Conservation (phyloP, 805 yeast genomes). For the Starmerella ratchasimensis region DNA sequence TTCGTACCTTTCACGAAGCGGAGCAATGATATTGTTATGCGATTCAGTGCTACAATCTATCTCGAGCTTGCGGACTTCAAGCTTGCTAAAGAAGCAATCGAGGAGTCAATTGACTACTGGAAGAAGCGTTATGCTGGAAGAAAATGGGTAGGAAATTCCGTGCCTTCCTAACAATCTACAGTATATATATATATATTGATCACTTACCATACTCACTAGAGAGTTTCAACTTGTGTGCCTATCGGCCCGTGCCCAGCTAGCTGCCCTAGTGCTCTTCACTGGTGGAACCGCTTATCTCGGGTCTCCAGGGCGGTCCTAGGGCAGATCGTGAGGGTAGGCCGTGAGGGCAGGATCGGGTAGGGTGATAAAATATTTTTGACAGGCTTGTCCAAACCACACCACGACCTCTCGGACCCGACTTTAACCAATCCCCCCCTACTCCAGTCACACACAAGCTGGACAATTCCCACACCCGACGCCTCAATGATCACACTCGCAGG, state of each 20-base stretch:
- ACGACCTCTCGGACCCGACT: too few species aligned
- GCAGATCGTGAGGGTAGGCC: too few species aligned
- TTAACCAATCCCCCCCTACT: not conserved
- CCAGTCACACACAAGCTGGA: not conserved
- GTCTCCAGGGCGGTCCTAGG: too few species aligned
- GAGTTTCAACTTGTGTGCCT: too few species aligned
- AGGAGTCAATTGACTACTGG: constrained; percentile 24
- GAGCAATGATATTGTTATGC: constrained; percentile 30
- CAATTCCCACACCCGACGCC: not conserved
- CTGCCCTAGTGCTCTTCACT: too few species aligned
- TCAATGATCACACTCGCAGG: constrained; percentile 34
- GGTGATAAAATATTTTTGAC: too few species aligned
- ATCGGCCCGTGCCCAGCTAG: too few species aligned
- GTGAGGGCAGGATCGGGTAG: too few species aligned
- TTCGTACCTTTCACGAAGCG: constrained; percentile 36
- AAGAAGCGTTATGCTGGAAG: not conserved
- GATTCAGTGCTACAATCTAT: constrained; percentile 51
- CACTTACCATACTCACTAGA: too few species aligned
- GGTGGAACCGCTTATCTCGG: too few species aligned
- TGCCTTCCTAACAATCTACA: not conserved
- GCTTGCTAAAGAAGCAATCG: constrained; percentile 33
- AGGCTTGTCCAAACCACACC: too few species aligned
- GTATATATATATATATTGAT: not conserved
- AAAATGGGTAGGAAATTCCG: not conserved
- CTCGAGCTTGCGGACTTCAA: constrained; percentile 43